phyloP scores from a whole-genome alignment of 768 basidiomycete genomes.

The Naematelia encephala region DNA sequence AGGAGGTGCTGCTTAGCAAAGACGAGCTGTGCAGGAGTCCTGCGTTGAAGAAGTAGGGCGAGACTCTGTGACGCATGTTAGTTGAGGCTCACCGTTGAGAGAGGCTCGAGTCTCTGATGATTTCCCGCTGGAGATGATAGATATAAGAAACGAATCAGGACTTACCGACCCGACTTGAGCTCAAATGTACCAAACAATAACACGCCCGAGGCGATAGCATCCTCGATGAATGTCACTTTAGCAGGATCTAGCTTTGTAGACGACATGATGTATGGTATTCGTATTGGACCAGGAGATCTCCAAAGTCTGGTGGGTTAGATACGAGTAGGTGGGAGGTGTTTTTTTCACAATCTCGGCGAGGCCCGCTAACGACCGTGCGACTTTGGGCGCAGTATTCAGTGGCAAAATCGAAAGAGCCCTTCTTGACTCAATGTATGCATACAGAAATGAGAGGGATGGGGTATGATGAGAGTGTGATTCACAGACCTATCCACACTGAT shows the following conservation, averaged over 20 bases:
- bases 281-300: too few relatives aligned
- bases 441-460: too few relatives aligned
- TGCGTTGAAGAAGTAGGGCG: constrained; percentile 98
- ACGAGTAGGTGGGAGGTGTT: too few relatives aligned
- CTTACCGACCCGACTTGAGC: constrained; percentile 90
- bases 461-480: too few relatives aligned
- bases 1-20: constrained; percentile 70
- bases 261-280: neutral
- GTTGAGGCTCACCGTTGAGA: neutral
- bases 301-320: too few relatives aligned
- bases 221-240: constrained; percentile 51
- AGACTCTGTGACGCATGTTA: constrained; percentile 57
- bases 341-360: too few relatives aligned
- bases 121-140: neutral
- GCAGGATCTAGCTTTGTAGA: constrained; percentile 31
- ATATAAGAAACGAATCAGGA: constrained; percentile 8
- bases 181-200: constrained; percentile 78
- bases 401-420: too few relatives aligned
- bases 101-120: neutral
- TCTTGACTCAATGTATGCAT: too few relatives aligned
- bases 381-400: too few relatives aligned
- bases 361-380: too few relatives aligned
- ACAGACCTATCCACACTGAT: too few relatives aligned
- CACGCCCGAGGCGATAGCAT: constrained; percentile 48
- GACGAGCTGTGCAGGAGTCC: constrained; percentile 80